These are phyloP conservation scores for Hymenoscyphus linearis DNA, from an alignment of 2,329 filamentous ascomycete genomes.

Conservation along the genomic window DNA sequence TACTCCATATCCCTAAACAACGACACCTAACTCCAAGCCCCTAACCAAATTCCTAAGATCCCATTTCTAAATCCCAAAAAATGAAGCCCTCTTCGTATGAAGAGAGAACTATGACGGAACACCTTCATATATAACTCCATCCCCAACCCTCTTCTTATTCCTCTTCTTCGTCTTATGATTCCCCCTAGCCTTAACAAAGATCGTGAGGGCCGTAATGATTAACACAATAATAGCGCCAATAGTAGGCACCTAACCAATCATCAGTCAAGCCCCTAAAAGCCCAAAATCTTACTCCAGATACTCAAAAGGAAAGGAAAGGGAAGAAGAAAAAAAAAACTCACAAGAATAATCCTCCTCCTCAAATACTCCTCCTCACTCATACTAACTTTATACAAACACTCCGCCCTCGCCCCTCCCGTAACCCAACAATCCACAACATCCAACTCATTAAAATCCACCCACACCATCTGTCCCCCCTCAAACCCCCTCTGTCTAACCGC, in stretches of 20 bases:
- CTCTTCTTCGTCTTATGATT: constrained; percentile 51
- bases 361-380: constrained; percentile 33
- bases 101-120: constrained; percentile 41
- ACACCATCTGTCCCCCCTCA: constrained; percentile 37
- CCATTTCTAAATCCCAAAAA: no score
- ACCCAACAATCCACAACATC: constrained; percentile 56
- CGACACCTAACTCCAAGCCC: no score
- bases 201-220: constrained; percentile 52
- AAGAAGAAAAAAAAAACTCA: constrained; percentile 13
- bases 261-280: background rate
- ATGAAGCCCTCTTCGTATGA: background rate
- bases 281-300: background rate
- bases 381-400: constrained; percentile 51
- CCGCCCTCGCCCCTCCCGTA: constrained; percentile 45
- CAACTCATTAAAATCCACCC: constrained; percentile 57
- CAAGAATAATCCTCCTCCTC: constrained; percentile 41
- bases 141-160: constrained; percentile 41
- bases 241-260: constrained; percentile 45
- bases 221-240: constrained; percentile 59
- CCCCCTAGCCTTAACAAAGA: constrained; percentile 60
- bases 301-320: background rate
- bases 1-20: no score
- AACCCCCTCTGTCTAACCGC: constrained; percentile 22
- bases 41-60: no score
- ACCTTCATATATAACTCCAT: constrained; percentile 63